phyloP scores from a whole-genome alignment of 169 alveolate genomes.

The Besnoitia besnoiti region DNA sequence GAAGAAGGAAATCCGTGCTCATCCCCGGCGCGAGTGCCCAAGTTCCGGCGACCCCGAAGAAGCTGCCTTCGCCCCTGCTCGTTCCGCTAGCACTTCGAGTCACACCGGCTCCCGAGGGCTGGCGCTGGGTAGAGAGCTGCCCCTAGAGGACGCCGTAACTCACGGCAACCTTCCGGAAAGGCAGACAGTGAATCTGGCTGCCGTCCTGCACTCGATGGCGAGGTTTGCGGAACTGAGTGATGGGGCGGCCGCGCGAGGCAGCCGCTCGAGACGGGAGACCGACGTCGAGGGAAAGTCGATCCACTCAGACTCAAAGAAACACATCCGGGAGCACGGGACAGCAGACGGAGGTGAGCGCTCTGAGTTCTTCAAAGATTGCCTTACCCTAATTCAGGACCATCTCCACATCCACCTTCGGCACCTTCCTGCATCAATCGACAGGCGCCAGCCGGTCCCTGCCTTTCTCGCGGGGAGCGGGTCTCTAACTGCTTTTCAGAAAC shows the following conservation, averaged over 20 bases:
- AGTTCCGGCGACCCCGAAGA: no score
- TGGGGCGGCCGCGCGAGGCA: neutral
- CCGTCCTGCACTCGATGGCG: conserved; percentile 8
- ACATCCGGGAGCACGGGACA: neutral
- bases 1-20: no score
- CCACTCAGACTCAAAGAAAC: neutral
- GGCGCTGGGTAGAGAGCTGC: neutral
- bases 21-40: no score
- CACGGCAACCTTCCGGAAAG: neutral
- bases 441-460: no score
- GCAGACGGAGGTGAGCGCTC: neutral
- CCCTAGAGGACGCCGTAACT: neutral
- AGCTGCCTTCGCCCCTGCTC: neutral
- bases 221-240: neutral
- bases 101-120: neutral
- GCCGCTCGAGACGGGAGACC: neutral
- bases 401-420: neutral
- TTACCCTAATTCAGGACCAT: neutral
- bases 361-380: neutral
- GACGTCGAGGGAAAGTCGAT: no score
- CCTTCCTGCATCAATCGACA: no score
- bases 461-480: no score
- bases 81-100: neutral
- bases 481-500: no score
- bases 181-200: conserved; percentile 1